phyloP scores from a whole-genome alignment of 2,329 filamentous ascomycete species.

The Eurotiales sp. region DNA sequence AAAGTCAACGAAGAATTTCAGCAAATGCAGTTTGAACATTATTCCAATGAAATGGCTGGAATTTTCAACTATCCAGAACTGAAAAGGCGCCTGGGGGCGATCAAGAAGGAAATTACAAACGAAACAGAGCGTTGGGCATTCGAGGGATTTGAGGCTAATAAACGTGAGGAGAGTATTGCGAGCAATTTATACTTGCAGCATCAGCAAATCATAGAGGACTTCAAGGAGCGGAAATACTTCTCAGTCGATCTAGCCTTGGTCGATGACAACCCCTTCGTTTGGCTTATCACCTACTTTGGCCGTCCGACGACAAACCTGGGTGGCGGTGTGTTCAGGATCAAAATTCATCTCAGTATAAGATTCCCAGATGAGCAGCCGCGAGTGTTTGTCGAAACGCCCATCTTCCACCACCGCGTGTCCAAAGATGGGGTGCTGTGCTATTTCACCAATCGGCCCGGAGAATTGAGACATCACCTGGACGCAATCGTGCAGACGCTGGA shows the following conservation, averaged over 20 bases:
- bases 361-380: constrained; percentile 89
- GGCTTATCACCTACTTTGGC: constrained; percentile 85
- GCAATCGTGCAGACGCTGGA: constrained; percentile 79
- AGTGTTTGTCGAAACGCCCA: constrained; percentile 70
- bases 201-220: constrained; percentile 72
- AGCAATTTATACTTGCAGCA: constrained; percentile 80
- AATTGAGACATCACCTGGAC: constrained; percentile 78
- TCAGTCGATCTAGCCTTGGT: constrained; percentile 74
- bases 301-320: constrained; percentile 90
- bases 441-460: constrained; percentile 65
- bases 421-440: constrained; percentile 81
- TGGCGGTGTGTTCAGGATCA: constrained; percentile 81
- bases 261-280: constrained; percentile 82
- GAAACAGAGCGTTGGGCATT: constrained; percentile 70
- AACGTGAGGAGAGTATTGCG: constrained; percentile 69
- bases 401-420: constrained; percentile 87
- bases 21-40: constrained; percentile 84
- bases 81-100: constrained; percentile 61
- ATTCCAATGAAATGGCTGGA: constrained; percentile 78
- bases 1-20: constrained; percentile 63
- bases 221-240: constrained; percentile 65
- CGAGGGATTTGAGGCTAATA: constrained; percentile 61
- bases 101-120: constrained; percentile 66
- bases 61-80: constrained; percentile 77
- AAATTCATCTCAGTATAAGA: constrained; percentile 71